phyloP scores from a whole-genome alignment of 345 rosid genomes.

The Erucastrum elatum region DNA sequence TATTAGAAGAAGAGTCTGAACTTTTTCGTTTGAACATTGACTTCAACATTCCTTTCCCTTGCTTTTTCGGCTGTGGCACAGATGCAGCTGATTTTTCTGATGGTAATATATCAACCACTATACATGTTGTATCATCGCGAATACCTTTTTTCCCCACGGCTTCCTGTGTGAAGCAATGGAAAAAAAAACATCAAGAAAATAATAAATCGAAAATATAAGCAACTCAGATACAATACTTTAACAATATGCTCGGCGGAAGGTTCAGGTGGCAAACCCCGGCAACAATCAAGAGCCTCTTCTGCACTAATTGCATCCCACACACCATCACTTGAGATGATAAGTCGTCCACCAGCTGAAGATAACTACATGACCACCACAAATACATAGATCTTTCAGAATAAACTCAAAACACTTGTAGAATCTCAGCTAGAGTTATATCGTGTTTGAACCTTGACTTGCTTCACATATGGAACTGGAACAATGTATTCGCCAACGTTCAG shows the following conservation, averaged over 20 bases:
- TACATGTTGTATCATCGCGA: too few relatives aligned
- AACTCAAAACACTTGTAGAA: background rate
- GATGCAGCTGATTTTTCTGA: slow-evolving; percentile 78
- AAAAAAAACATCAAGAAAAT: too few relatives aligned
- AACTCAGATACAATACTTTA: slow-evolving; percentile 14
- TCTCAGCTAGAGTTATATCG: slow-evolving; percentile 6
- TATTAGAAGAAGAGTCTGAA: slow-evolving; percentile 70
- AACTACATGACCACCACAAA: slow-evolving; percentile 42
- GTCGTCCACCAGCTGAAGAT: too few relatives aligned
- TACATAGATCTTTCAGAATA: background rate
- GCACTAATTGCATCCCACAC: too few relatives aligned
- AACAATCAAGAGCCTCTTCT: too few relatives aligned
- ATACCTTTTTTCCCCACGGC: slow-evolving; percentile 81
- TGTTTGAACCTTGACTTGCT: slow-evolving; percentile 83
- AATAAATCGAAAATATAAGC: background rate
- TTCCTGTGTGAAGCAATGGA: slow-evolving; percentile 58
- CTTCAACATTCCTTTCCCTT: slow-evolving; percentile 78
- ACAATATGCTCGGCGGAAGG: too few relatives aligned
- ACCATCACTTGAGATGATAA: too few relatives aligned
- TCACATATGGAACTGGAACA: slow-evolving; percentile 96
- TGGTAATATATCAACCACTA: slow-evolving; percentile 83
- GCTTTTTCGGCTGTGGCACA: slow-evolving; percentile 67
- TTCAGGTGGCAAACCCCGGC: too few relatives aligned
- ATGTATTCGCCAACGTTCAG: slow-evolving; percentile 92
- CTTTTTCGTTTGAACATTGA: slow-evolving; percentile 79